Percentiles rank a stretch among this genome's conserved stretches.
These are phyloP conservation scores for Adiantum capillusveneris DNA, from an alignment of 75 land plant species.

Conservation along the genomic window DNA sequence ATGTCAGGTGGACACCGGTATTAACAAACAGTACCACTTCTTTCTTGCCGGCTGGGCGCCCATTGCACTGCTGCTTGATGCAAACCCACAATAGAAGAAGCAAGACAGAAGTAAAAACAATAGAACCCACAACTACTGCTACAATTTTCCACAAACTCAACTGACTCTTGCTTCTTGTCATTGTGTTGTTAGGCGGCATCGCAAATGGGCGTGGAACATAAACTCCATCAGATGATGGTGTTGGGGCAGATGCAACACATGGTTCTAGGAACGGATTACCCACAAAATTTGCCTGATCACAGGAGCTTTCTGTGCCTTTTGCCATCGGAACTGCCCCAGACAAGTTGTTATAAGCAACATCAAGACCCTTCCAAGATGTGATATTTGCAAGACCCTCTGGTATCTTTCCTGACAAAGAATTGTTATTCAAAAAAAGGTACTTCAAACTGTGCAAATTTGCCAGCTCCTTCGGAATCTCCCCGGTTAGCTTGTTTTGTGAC, in stretches of 20 bases:
- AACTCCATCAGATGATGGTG: constrained; percentile 19
- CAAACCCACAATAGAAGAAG: constrained; percentile 35
- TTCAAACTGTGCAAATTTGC: constrained; percentile 27
- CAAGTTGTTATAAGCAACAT: constrained; percentile 74
- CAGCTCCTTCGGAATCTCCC: constrained; percentile 53
- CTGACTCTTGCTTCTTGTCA: constrained; percentile 3
- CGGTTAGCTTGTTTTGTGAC: constrained; percentile 47
- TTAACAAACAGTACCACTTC: constrained; percentile 63
- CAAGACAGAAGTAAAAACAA: constrained; percentile 43
- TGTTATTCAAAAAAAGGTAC: constrained; percentile 43
- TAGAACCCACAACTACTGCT: constrained; percentile 50
- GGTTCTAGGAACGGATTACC: constrained; percentile 33
- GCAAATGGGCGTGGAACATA: constrained; percentile 10
- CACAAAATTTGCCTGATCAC: constrained; percentile 16
- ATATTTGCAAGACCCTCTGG: constrained; percentile 49
- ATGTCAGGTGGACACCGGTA: constrained; percentile 41
- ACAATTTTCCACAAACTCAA: constrained; percentile 52
- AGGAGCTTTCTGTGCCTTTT: constrained; percentile 11
- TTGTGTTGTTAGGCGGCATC: constrained; percentile 1
- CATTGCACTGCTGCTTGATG: background rate
- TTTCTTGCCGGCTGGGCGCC: constrained; percentile 20
- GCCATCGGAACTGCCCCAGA: constrained; percentile 46
- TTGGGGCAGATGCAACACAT: constrained; percentile 12
- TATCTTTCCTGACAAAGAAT: constrained; percentile 54
- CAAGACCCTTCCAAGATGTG: constrained; percentile 26